A percentile compares a stretch with the other conserved stretches of the same genome.
Conservation (phyloP, 371 early-diverging fungal genomes). For the Rhizomucor pusillus region DNA sequence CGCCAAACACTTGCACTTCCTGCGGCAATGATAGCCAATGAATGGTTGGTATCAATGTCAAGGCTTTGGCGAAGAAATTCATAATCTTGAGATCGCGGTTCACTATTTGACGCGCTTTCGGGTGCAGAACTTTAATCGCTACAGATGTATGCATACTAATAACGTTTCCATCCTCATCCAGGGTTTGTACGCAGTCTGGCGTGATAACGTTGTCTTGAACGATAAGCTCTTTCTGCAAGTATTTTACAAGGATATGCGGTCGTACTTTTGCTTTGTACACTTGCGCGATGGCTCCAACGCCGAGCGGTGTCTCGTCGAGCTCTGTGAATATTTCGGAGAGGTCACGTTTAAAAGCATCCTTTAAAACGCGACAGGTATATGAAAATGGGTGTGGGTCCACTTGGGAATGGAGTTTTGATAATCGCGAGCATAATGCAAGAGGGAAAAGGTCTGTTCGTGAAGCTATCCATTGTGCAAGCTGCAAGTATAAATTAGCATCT, state of each 20-base stretch:
- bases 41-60: conserved; percentile 72
- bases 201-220: conserved; percentile 26
- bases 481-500: too few relatives aligned
- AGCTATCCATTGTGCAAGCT: conserved; percentile 96
- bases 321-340: conserved; percentile 76
- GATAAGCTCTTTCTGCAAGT: conserved; percentile 19
- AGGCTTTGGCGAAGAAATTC: conserved; percentile 60
- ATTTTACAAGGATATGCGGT: conserved; percentile 39
- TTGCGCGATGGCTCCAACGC: conserved; percentile 96
- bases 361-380: conserved; percentile 63
- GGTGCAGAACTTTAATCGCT: conserved; percentile 95
- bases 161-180: conserved; percentile 21
- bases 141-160: conserved; percentile 59
- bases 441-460: conserved; percentile 92
- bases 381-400: conserved; percentile 77
- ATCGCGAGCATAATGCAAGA: conserved; percentile 65
- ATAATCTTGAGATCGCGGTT: conserved; percentile 81
- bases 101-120: conserved; percentile 68
- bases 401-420: conserved; percentile 81
- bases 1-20: conserved; percentile 83
- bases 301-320: conserved; percentile 77
- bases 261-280: conserved; percentile 73
- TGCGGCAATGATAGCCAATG: conserved; percentile 85
- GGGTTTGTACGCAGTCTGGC: conserved; percentile 28
- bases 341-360: conserved; percentile 57